These are phyloP conservation scores for Talaromyces sp. DNA, from an alignment of 2,329 filamentous ascomycete genomes.

Conservation along the genomic window DNA sequence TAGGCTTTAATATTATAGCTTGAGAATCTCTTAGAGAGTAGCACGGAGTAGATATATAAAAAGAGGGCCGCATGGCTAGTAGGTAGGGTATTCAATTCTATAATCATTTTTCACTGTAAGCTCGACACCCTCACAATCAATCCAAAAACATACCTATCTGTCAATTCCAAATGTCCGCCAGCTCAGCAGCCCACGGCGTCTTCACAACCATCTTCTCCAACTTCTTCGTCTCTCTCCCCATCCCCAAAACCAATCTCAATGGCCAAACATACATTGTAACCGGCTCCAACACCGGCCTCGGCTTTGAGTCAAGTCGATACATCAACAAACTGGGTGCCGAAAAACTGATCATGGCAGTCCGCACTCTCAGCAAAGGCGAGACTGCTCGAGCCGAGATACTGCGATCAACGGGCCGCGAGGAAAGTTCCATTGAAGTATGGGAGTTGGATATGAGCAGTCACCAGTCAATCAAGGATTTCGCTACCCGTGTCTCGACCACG, in stretches of 20 bases:
- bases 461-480: constrained; percentile 47
- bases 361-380: constrained; percentile 46
- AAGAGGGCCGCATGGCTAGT: no score
- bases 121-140: no score
- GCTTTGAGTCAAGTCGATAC: constrained; percentile 46
- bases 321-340: constrained; percentile 43
- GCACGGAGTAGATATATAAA: not conserved
- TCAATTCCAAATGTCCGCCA: constrained; percentile 15
- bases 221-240: constrained; percentile 17
- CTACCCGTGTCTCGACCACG: constrained; percentile 32
- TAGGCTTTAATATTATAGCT: not conserved
- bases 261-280: constrained; percentile 51
- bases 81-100: no score
- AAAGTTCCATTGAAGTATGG: constrained; percentile 50
- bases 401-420: constrained; percentile 33
- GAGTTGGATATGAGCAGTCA: constrained; percentile 51
- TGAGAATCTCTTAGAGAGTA: not conserved
- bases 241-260: constrained; percentile 21
- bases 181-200: constrained; percentile 11
- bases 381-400: constrained; percentile 33
- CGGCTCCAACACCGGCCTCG: constrained; percentile 52
- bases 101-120: no score
- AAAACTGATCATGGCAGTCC: constrained; percentile 51
- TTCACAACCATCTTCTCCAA: constrained; percentile 17
- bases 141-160: no score